Evolutionary conservation across 768 basidiomycete species (phyloP), one percentile per base, ranked within the genome.

Genomic region (Amanita molliuscula): DNA sequence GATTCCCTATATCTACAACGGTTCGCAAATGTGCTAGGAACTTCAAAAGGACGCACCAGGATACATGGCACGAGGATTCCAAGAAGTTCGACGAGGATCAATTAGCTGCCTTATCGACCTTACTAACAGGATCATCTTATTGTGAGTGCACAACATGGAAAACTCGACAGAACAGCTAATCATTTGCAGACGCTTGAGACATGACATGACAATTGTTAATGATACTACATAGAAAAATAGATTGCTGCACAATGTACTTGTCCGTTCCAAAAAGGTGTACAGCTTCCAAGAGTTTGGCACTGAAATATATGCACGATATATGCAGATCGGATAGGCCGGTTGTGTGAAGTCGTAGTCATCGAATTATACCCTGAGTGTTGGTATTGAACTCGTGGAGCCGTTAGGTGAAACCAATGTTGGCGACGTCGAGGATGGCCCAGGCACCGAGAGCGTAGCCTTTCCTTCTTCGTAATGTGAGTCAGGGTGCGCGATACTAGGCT

Each of bases 31-130:
- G 84, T 59, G 88, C 86, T 3, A 77, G 82, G 53, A 84, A 80
- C 55, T 88, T 88, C 67, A 84, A 83, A 64, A 79, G 78, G 64
- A 89, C 86, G 4, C 86, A 88, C 60, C 82, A 86, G 62, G 88
- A 92, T 67, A 90, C 87, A 11, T 91, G 89, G 89, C 83, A 88
- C 54, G 85, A 88, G 65, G 91, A 95, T 64, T 82, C 81, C 50
- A 84, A 85, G 61, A 77, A 81, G 47, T 96, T 96, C 65, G 75
- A 82, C 21, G 85, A 92, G 45, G 88, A 93, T 51, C 90, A 95
- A 64, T 70, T 92, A 18, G 76, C 77, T 15, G 82, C 86, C 7
- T 69, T 94, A 57, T 88, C 86, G 5, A 88, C 86, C n/a, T 71
- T 92, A 50, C 70, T 93, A 23, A 85, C 84, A 13, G 91, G 91